Percentiles rank a stretch among this genome's conserved stretches.
Evolutionary conservation across 352 stramenopile species (phyloP).

Genomic region (Globisporangium paddicum): DNA sequence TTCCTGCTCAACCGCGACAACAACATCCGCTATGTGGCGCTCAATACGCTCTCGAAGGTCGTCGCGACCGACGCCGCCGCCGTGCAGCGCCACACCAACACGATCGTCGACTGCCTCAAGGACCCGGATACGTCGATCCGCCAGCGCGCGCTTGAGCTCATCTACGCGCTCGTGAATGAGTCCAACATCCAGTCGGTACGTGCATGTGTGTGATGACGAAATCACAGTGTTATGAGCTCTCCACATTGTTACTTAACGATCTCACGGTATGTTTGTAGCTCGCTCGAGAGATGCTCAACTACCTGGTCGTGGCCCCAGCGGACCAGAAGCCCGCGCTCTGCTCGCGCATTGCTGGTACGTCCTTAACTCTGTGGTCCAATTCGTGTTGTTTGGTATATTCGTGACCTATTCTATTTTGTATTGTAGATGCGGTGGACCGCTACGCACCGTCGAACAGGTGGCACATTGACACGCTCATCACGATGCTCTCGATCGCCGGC

Average conservation of each 20-base stretch:
- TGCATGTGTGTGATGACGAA: not conserved
- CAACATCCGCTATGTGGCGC: constrained; percentile 99
- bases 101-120: constrained; percentile 93
- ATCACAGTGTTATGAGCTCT: not conserved
- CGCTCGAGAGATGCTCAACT: constrained; percentile 98
- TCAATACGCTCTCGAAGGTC: constrained; percentile 96
- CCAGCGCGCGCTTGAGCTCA: constrained; percentile 97
- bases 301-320: constrained; percentile 95
- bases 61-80: constrained; percentile 88
- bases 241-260: not conserved
- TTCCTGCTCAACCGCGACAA: constrained; percentile 99
- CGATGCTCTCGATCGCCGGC: constrained; percentile 97
- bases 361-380: not conserved
- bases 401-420: too few species aligned
- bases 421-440: constrained; percentile 73
- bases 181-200: constrained; percentile 93
- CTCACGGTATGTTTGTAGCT: constrained; percentile 41
- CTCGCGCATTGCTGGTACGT: constrained; percentile 89
- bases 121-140: constrained; percentile 99
- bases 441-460: constrained; percentile 83
- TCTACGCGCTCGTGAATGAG: constrained; percentile 97
- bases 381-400: too few species aligned
- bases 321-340: constrained; percentile 96
- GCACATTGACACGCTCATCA: constrained; percentile 98
- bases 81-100: constrained; percentile 97